Evolutionary conservation across 371 early-diverging fungal species (phyloP).

Genomic region (Entomophthora muscae): DNA sequence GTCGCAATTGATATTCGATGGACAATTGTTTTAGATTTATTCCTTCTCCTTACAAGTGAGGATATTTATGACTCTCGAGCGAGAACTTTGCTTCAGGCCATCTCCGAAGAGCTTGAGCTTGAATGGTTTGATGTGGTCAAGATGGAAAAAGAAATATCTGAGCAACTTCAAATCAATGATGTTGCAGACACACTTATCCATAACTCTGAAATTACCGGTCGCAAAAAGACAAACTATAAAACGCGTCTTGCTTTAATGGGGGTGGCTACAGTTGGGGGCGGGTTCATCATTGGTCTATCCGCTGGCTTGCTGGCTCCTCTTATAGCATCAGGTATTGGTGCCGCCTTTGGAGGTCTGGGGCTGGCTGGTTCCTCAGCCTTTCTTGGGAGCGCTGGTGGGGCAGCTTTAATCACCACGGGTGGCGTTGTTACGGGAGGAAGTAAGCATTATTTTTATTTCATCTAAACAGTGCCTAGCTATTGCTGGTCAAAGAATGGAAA

Average conservation of each 20-base stretch:
- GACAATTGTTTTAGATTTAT: conserved; percentile 75
- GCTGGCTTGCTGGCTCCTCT: conserved; percentile 76
- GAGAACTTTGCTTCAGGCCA: conserved; percentile 47
- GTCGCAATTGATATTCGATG: conserved; percentile 60
- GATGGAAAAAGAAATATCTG: conserved; percentile 60
- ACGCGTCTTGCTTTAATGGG: conserved; percentile 54
- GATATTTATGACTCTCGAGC: conserved; percentile 76
- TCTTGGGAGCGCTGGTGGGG: conserved; percentile 66
- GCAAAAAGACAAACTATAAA: conserved; percentile 38
- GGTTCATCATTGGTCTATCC: conserved; percentile 60
- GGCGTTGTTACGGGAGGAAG: conserved; percentile 53
- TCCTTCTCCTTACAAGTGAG: conserved; percentile 48
- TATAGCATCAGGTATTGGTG: conserved; percentile 83
- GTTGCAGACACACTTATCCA: conserved; percentile 13
- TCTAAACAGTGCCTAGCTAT: conserved; percentile 21
- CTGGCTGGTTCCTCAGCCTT: conserved; percentile 57
- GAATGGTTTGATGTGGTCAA: conserved; percentile 53
- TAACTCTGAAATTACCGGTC: conserved; percentile 22
- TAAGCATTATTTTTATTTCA: conserved; percentile 14
- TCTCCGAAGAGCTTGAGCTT: conserved; percentile 50
- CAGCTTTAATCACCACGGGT: conserved; percentile 76
- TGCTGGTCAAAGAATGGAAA: conserved; percentile 65
- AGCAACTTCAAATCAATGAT: conserved; percentile 35
- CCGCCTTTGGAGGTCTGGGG: conserved; percentile 66
- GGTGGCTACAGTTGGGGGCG: conserved; percentile 66